Evolutionary conservation across 441 rosid genomes (phyloP), one percentile per base, ranked within the genome.

Genomic region (Raphanus hybrid): DNA sequence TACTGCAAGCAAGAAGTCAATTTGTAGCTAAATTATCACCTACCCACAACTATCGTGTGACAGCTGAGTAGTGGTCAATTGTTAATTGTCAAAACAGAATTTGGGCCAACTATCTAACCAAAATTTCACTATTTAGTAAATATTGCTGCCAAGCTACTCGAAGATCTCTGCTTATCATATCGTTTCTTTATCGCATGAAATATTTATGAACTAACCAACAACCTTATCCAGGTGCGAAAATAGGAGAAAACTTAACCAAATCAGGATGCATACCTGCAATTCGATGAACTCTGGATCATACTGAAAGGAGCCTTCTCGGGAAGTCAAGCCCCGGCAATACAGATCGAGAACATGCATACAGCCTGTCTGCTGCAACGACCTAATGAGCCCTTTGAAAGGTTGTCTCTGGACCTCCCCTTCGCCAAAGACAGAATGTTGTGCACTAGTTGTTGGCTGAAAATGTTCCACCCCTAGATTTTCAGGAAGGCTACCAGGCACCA

Each of bases 331-430:
- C 68, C 86, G 97, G 83, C 92, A 92, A 81, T 96, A 96, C 79
- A 87, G 75, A 86, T 96, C 98, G 75, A 96, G 83, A 81, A 93
- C 86, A 71, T 96, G 99, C 75, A 85, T 87, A 82, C 98, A 96
- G 58, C 99, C 98, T 79, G 87, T 90, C 85, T 92, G 90, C 88
- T 96, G 98, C 81, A 96, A 90, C 68, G 98, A 92, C 89, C 90
- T 88, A 78, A 96, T 88, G 70, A 96, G 82, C 75, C 99, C 99
- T 84, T 92, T 93, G 82, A 82, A 96, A 74, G 97, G 97, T 78
- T 85, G 88, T 84, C 87, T 84, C 63, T 81, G 85, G 77, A 71
- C 85, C 65, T 80, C 81, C 77, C 86, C 88, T 78, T 82, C 84
- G 74, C 86, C 84, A 9, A 69, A 82, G 75, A 85, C 64, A 64